Base-by-base conservation (phyloP, 257 asterid genomes). In the Primulina huaijiensis region DNA sequence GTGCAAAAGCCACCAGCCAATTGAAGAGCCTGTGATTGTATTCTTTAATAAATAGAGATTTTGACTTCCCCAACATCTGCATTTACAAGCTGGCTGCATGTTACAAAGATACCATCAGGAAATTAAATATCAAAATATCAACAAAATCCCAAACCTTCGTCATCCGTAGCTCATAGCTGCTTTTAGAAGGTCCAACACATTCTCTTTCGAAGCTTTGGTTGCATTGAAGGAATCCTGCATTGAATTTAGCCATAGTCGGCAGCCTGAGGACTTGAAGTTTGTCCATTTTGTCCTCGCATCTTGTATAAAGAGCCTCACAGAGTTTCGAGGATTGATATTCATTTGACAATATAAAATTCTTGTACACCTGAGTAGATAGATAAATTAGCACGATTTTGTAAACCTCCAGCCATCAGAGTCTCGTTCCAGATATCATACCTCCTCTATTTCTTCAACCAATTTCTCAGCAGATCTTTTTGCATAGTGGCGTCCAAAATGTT, bases 191-290 rank as follows among this genome's bases (percentile, higher is more conserved):
- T 60, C 99, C 99, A 62, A 94, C 84, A 30, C 99, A 94, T 62
- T 86, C 97, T 43, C 17, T 78, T 71, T 77, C 97, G 68, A 94
- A 91, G 76, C 96, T 94, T 70, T 75, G 92, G 80, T 94, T 91
- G 89, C 99, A 94, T 19, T 83, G 97, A 55, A 85, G 85, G 76
- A 91, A 91, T 37, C 99, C 99, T 6, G 95, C 95, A 70, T 94
- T 94, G 64, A 94, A 94, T 75, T 94, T 94, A 31, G 99, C 96
- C 98, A 94, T 94, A 53, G 99, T 86, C 31, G 99, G 99, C 77
- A 94, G 98, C 71, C 90, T 83, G 71, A 94, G 97, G 74, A 85
- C 88, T 82, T 94, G 98, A 68, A 94, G 97, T 76, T 94, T 85
- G 74, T 94, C 98, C 98, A 94, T 94, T 80, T 82, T 88, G 72